Base-by-base conservation (phyloP, 2,329 filamentous ascomycete species). In the Intubia oerlemansii region DNA sequence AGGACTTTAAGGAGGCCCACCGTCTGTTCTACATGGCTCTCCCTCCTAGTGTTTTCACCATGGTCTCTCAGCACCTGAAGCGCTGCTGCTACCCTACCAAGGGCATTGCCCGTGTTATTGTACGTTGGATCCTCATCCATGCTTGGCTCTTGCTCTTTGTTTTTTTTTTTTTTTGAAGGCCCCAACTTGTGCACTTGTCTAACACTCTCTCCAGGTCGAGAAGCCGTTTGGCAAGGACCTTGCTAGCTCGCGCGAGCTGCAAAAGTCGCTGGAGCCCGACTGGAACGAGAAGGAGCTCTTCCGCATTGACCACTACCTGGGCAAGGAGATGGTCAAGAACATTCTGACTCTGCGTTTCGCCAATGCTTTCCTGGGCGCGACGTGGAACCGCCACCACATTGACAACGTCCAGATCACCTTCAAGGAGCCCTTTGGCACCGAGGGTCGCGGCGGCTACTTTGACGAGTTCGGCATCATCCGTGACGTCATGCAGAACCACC, bases 251-350 rank as follows among this genome's bases (percentile, higher is more conserved):
- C 74, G 88, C 34, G 81, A 92, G 54, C 68, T 98, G 36, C 85
- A 95, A 50, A 82, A 79, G 52, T 90, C 88, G 7, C 69, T 98
- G 38, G 80, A 85, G 48, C 88, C 88, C 24, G 82, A 98, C 57
- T 98, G 88, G 90, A 88, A 79, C 47, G 90, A 98, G 56, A 85
- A 95, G 30, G 88, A 98, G 58, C 74, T 98, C 41, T 98, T 90
- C 72, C 82, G 88, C 48, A 98, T 98, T 46, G 88, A 98, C 52
- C 88, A 98, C 59, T 98, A 98, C 54, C 70, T 98, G 27, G 90
- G 90, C 45, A 98, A 98, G 66, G 88, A 98, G 58, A 98, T 98
- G 88, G 88, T 98, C 45, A 98, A 98, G 72, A 98, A 98, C 58
- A 90, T 98, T 42, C 66, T 98, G 40, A 93, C 98, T 42, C 68